Conservation (phyloP, 305 asterid species). For the Fraxinus angustifolia region DNA sequence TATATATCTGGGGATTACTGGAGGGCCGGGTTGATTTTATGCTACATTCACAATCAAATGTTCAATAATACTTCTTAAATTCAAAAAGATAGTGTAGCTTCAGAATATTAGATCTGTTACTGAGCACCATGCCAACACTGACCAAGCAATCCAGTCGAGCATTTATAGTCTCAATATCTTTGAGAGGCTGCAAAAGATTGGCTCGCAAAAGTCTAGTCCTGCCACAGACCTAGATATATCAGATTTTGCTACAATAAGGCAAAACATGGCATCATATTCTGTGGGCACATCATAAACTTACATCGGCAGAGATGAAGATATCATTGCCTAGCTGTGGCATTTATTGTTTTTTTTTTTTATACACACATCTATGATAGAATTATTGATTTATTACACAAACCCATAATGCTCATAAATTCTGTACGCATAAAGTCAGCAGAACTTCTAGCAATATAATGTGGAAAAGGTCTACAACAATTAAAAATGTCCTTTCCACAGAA, state of each 20-base stretch:
- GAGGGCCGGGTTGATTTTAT: neutral
- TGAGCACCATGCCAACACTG: constrained; percentile 22
- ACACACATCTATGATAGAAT: neutral
- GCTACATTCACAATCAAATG: neutral
- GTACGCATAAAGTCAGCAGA: neutral
- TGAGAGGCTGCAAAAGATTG: constrained; percentile 95
- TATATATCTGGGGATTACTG: neutral
- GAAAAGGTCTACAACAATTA: neutral
- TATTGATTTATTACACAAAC: constrained; percentile 1
- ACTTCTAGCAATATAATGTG: neutral
- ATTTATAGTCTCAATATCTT: constrained; percentile 85
- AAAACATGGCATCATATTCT: constrained; percentile 23
- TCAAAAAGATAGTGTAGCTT: neutral
- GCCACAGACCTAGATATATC: constrained; percentile 32
- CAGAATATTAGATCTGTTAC: neutral
- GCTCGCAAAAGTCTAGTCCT: constrained; percentile 96
- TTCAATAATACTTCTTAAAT: neutral
- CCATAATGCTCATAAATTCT: neutral
- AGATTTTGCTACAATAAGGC: constrained; percentile 13
- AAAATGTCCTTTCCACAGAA: constrained; percentile 10
- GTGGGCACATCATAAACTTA: constrained; percentile 19
- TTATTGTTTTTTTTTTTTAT: constrained; percentile 3
- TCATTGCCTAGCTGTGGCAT: neutral
- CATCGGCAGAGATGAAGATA: constrained; percentile 13
- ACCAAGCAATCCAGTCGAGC: constrained; percentile 95